Percentiles rank a stretch among this genome's conserved stretches.
Evolutionary conservation across 768 basidiomycete species (phyloP).

Genomic region (Candolleomyces aberdarensis): DNA sequence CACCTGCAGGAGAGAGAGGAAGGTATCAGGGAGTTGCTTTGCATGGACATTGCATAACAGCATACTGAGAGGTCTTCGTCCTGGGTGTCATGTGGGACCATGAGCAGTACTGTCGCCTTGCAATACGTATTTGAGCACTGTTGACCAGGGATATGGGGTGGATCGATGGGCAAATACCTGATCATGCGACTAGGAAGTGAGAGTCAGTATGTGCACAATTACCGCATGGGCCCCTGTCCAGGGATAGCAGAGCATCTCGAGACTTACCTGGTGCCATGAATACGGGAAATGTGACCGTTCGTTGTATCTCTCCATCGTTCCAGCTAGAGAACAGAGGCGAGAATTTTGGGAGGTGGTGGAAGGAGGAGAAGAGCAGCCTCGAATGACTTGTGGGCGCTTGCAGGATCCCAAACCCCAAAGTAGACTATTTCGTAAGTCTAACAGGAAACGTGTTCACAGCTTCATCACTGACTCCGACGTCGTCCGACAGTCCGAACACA

Average conservation of each 20-base stretch:
- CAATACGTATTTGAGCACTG: conserved; percentile 13
- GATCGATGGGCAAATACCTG: conserved; percentile 47
- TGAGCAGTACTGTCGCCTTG: conserved; percentile 73
- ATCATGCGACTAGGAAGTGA: conserved; percentile 68
- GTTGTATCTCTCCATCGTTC: conserved; percentile 38
- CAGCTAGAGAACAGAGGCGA: neutral
- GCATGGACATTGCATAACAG: conserved; percentile 1
- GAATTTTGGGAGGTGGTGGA: neutral
- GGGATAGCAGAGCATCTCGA: conserved; percentile 9
- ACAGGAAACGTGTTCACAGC: neutral
- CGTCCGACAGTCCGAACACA: neutral
- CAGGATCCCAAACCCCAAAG: conserved; percentile 7
- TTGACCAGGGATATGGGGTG: neutral
- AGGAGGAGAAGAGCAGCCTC: neutral
- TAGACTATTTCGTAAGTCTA: neutral
- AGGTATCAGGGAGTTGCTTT: neutral
- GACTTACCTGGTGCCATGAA: conserved; percentile 82
- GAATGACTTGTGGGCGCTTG: neutral
- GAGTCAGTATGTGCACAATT: conserved; percentile 7
- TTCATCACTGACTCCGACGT: neutral
- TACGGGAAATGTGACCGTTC: conserved; percentile 49
- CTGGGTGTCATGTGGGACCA: conserved; percentile 67
- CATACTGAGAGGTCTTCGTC: conserved; percentile 68
- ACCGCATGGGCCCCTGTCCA: conserved; percentile 10
- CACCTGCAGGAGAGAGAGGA: conserved; percentile 41